phyloP scores from a whole-genome alignment of 2,329 filamentous ascomycete genomes.

The Colletotrichum sp. region DNA sequence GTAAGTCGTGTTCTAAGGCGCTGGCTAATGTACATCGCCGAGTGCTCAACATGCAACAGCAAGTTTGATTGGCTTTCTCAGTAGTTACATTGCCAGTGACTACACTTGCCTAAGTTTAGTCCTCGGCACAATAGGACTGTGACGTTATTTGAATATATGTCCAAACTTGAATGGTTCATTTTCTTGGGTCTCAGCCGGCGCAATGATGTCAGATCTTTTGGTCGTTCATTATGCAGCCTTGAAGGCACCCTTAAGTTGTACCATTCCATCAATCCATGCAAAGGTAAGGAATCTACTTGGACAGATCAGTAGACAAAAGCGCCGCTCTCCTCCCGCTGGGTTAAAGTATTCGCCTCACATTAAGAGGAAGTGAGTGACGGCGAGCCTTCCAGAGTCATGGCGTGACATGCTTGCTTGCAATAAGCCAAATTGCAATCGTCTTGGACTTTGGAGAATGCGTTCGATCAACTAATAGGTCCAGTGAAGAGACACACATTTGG shows the following conservation, averaged over 20 bases:
- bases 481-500: too few species aligned
- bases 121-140: fast-evolving
- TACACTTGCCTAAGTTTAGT: fast-evolving
- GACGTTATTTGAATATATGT: fast-evolving
- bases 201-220: too few species aligned
- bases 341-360: background rate
- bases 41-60: too few species aligned
- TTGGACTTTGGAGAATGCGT: background rate
- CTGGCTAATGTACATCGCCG: too few species aligned
- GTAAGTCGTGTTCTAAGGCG: too few species aligned
- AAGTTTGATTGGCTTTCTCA: too few species aligned
- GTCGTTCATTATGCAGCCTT: too few species aligned
- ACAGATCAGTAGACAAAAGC: fast-evolving
- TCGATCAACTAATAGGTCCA: too few species aligned
- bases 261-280: fast-evolving
- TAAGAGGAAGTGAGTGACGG: background rate
- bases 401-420: background rate
- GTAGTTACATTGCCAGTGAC: fast-evolving
- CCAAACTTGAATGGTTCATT: background rate
- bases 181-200: fast-evolving
- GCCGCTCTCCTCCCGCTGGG: fast-evolving
- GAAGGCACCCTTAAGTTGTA: background rate
- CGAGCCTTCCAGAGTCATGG: fast-evolving
- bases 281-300: background rate
- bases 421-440: fast-evolving